Conservation (phyloP, 2,329 filamentous ascomycete genomes). For the Knufia fluminis region DNA sequence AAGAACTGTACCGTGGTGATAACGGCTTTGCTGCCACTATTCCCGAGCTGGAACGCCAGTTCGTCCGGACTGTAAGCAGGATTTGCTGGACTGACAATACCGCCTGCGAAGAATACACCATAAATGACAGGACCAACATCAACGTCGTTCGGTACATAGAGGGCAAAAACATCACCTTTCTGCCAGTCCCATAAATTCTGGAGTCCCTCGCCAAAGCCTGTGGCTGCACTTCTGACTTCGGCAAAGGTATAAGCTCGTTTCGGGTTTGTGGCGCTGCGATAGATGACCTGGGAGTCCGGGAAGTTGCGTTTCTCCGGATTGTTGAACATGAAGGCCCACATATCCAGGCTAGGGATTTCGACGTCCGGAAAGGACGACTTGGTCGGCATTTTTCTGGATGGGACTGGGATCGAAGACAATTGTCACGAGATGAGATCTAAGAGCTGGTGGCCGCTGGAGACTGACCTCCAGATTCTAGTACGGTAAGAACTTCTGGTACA, state of each 20-base stretch:
- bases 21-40: constrained; percentile 64
- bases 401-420: background rate
- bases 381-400: constrained; percentile 52
- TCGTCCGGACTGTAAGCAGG: constrained; percentile 78
- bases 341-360: constrained; percentile 62
- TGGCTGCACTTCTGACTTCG: constrained; percentile 55
- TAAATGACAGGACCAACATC: constrained; percentile 71
- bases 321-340: constrained; percentile 55
- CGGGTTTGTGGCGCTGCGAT: constrained; percentile 41
- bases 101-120: constrained; percentile 76
- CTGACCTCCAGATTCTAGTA: too few relatives aligned
- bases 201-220: constrained; percentile 70
- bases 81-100: constrained; percentile 72
- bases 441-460: background rate
- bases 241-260: constrained; percentile 62
- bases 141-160: constrained; percentile 79
- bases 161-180: constrained; percentile 71
- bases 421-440: background rate
- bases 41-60: constrained; percentile 72
- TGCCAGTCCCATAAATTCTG: constrained; percentile 67
- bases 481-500: background rate
- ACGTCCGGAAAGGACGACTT: constrained; percentile 56
- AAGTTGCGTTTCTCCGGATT: constrained; percentile 16
- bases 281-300: constrained; percentile 22
- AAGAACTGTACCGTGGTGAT: constrained; percentile 65